phyloP scores from a whole-genome alignment of 2,329 filamentous ascomycete species.

The Gaeumannomyces tritici region DNA sequence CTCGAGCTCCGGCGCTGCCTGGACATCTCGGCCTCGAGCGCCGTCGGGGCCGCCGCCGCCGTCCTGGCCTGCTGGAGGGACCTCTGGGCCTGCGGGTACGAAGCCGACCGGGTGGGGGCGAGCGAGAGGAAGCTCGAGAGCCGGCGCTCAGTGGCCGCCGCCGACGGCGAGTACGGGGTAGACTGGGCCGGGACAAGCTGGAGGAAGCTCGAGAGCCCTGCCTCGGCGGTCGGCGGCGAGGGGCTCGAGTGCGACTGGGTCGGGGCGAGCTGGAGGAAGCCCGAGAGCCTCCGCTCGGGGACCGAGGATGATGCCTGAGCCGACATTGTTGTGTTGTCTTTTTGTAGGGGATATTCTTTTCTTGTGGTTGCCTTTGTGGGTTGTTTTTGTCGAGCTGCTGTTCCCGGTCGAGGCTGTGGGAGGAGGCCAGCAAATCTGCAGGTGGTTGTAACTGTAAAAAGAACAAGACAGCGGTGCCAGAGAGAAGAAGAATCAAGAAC shows the following conservation, averaged over 20 bases:
- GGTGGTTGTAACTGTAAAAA: background rate
- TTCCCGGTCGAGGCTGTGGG: background rate
- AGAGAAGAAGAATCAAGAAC: background rate
- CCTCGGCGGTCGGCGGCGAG: background rate
- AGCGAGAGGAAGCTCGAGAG: conserved; percentile 42
- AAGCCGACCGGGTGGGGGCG: conserved; percentile 47
- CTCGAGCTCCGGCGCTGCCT: conserved; percentile 42
- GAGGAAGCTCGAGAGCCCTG: conserved; percentile 31
- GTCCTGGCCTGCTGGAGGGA: conserved; percentile 16
- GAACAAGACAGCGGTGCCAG: background rate
- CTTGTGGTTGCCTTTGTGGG: background rate
- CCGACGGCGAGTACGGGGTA: conserved; percentile 36
- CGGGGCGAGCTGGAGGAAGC: conserved; percentile 50
- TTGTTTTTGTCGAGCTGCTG: background rate
- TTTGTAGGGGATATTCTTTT: background rate
- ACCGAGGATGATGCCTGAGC: background rate
- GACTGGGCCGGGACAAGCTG: conserved; percentile 48
- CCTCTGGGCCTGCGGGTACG: conserved; percentile 37
- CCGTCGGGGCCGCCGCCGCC: conserved; percentile 4
- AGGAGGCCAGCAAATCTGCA: background rate
- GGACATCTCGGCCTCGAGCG: conserved; percentile 9
- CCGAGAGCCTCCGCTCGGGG: background rate
- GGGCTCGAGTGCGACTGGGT: conserved; percentile 48
- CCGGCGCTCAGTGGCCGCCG: conserved; percentile 8
- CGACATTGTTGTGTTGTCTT: background rate